These are phyloP conservation scores for Neurospora tetraspora DNA, from an alignment of 495 filamentous ascomycete genomes.

Conservation along the genomic window DNA sequence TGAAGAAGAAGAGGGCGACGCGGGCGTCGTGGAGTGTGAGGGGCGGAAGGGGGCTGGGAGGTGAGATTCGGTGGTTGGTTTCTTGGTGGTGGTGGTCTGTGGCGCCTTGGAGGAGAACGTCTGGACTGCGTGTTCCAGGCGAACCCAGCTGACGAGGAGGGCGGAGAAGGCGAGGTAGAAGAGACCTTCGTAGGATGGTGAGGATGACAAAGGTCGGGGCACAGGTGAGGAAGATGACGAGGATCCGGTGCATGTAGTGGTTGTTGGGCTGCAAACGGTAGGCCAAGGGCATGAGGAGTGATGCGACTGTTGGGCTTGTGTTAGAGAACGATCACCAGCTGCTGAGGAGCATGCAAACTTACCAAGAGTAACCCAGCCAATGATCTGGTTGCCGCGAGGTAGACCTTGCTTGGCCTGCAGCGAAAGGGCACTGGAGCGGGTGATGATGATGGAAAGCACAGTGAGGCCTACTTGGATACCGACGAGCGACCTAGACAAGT, in stretches of 20 bases:
- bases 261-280: constrained; percentile 74
- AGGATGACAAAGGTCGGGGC: constrained; percentile 91
- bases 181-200: constrained; percentile 93
- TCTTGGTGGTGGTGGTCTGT: constrained; percentile 12
- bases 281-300: constrained; percentile 69
- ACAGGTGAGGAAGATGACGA: constrained; percentile 88
- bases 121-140: constrained; percentile 74
- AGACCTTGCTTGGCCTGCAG: constrained; percentile 80
- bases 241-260: constrained; percentile 81
- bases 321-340: constrained; percentile 1
- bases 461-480: constrained; percentile 64
- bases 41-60: constrained; percentile 44
- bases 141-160: constrained; percentile 80
- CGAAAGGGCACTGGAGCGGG: constrained; percentile 67
- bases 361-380: constrained; percentile 82
- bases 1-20: constrained; percentile 88
- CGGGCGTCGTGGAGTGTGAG: constrained; percentile 75
- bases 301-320: constrained; percentile 43
- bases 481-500: constrained; percentile 31
- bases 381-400: constrained; percentile 78
- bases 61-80: constrained; percentile 12
- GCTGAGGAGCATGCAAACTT: constrained; percentile 14
- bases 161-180: constrained; percentile 90
- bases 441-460: constrained; percentile 74
- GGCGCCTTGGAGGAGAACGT: constrained; percentile 25